Conservation (phyloP, 805 yeast genomes). For the Saccharomycopsis fermentans region DNA sequence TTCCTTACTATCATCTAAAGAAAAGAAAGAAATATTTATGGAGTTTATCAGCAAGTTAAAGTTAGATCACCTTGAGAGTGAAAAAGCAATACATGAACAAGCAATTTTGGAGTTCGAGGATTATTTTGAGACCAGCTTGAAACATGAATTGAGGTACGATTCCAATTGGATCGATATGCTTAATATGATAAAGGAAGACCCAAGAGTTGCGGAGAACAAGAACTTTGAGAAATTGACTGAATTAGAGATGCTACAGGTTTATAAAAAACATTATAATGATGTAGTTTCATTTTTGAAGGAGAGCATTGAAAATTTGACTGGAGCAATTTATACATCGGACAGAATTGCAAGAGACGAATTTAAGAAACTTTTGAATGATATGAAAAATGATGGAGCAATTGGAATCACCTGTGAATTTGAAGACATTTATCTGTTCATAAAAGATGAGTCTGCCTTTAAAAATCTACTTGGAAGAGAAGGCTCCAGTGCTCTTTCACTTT, state of each 20-base stretch:
- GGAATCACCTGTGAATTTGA: conserved; percentile 49
- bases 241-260: conserved; percentile 50
- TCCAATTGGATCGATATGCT: conserved; percentile 32
- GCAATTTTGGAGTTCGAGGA: conserved; percentile 45
- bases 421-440: conserved; percentile 40
- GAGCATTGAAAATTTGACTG: conserved; percentile 23
- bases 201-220: conserved; percentile 48
- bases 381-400: conserved; percentile 27
- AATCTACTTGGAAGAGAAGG: conserved; percentile 67
- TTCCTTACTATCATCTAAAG: conserved; percentile 46
- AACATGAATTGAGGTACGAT: conserved; percentile 15
- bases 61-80: conserved; percentile 21
- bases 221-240: conserved; percentile 43
- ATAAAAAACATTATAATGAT: conserved; percentile 29
- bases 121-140: conserved; percentile 32
- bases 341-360: conserved; percentile 57
- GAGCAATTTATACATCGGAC: conserved; percentile 43
- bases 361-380: conserved; percentile 34
- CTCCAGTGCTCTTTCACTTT: conserved; percentile 66
- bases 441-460: conserved; percentile 46
- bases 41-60: conserved; percentile 38
- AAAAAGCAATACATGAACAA: conserved; percentile 28
- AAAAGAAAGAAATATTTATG: conserved; percentile 44
- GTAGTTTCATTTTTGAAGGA: conserved; percentile 22
- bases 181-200: conserved; percentile 31